Percentiles rank a stretch among this genome's conserved stretches.
Evolutionary conservation across 257 asterid species (phyloP).

Genomic region (Eustoma russellianum): DNA sequence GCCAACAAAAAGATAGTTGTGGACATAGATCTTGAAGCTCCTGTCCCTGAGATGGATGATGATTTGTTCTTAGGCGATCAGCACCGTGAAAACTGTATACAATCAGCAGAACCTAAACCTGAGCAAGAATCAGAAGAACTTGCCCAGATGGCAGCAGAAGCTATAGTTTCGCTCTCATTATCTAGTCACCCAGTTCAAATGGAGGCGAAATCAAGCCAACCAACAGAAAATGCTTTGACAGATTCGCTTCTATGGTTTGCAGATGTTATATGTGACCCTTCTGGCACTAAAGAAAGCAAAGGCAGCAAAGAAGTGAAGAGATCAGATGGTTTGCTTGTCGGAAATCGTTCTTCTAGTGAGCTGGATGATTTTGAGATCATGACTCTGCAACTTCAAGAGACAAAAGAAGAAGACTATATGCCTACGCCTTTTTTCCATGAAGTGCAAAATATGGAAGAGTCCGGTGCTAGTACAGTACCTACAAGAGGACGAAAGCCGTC

Average conservation of each 20-base stretch:
- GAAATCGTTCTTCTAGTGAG: slow-evolving; percentile 28
- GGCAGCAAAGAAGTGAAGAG: slow-evolving; percentile 19
- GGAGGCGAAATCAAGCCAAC: slow-evolving; percentile 12
- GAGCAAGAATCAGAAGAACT: slow-evolving; percentile 37
- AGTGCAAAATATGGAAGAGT: slow-evolving; percentile 30
- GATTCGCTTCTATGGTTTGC: slow-evolving; percentile 61
- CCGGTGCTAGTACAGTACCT: slow-evolving; percentile 22
- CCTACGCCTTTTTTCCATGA: slow-evolving; percentile 65
- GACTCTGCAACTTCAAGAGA: slow-evolving; percentile 58
- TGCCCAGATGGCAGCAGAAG: slow-evolving; percentile 58
- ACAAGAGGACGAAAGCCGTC: slow-evolving; percentile 64
- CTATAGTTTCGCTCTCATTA: slow-evolving; percentile 52
- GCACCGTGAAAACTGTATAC: slow-evolving; percentile 16
- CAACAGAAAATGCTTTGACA: slow-evolving; percentile 29
- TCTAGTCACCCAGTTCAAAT: slow-evolving; percentile 18
- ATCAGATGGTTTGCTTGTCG: slow-evolving; percentile 11
- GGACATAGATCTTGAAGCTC: slow-evolving; percentile 74
- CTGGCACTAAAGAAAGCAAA: slow-evolving; percentile 22
- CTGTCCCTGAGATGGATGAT: slow-evolving; percentile 35
- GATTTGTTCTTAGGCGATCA: slow-evolving; percentile 16
- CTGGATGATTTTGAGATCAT: slow-evolving; percentile 80
- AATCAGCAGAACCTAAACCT: slow-evolving; percentile 16
- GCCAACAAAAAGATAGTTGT: slow-evolving; percentile 19
- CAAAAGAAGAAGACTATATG: slow-evolving; percentile 71
- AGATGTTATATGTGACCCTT: slow-evolving; percentile 30